A percentile compares a stretch with the other conserved stretches of the same genome.
phyloP scores from a whole-genome alignment of 805 yeast genomes.

The Cyberlindnera amylophila region DNA sequence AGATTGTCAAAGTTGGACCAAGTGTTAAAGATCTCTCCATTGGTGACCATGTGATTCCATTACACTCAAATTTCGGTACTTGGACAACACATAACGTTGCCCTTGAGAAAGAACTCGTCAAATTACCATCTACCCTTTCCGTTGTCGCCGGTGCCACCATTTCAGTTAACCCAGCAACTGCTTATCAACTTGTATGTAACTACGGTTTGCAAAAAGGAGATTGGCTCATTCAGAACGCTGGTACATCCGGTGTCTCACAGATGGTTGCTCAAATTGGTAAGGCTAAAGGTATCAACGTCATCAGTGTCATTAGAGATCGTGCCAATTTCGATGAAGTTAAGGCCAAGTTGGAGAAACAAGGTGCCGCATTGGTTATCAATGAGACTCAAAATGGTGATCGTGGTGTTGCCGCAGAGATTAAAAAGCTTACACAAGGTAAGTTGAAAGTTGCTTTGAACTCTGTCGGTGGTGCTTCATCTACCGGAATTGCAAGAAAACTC shows the following conservation, averaged over 20 bases:
- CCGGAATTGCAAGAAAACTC: conserved; percentile 80
- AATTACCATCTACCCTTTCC: conserved; percentile 47
- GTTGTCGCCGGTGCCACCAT: conserved; percentile 78
- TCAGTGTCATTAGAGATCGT: conserved; percentile 85
- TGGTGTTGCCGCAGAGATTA: conserved; percentile 58
- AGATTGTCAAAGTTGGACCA: conserved; percentile 70
- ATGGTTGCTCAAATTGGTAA: conserved; percentile 86
- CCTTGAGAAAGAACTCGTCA: conserved; percentile 47
- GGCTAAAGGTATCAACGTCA: conserved; percentile 73
- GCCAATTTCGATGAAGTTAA: conserved; percentile 64
- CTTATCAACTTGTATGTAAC: conserved; percentile 79
- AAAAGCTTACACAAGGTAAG: conserved; percentile 46
- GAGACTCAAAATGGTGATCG: conserved; percentile 77
- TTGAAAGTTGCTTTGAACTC: conserved; percentile 84
- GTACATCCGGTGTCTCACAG: conserved; percentile 91
- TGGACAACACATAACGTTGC: conserved; percentile 83
- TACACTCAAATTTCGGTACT: conserved; percentile 78
- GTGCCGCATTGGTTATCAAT: conserved; percentile 85
- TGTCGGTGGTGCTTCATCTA: conserved; percentile 85
- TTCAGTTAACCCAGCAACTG: conserved; percentile 89
- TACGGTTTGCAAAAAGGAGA: conserved; percentile 48
- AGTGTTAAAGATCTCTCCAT: conserved; percentile 41
- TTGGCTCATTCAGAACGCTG: conserved; percentile 96
- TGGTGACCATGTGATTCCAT: conserved; percentile 91
- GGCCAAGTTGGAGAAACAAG: conserved; percentile 53